Evolutionary conservation across 768 basidiomycete genomes (phyloP), one percentile per base, ranked within the genome.

Genomic region (Lyophyllum shimeji): DNA sequence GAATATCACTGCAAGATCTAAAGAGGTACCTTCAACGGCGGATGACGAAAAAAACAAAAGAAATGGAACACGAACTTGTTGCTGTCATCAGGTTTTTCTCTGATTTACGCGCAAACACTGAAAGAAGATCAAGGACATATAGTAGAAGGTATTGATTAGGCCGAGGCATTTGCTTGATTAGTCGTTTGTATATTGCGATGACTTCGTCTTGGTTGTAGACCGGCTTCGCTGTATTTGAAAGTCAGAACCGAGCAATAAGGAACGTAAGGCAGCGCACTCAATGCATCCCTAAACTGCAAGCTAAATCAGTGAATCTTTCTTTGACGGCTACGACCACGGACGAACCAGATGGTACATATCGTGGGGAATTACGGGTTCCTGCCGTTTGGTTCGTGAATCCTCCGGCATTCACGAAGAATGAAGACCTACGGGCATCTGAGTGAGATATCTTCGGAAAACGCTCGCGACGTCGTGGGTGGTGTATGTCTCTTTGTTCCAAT

Each of bases 401-500:
- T 46, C n/a, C n/a, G n/a, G 21, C 33, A 31, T 54, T 56, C 24
- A 51, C 49, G 37, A 40, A 23, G 13, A 45, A 55, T 13, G 33
- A 49, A 23, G 52, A 84, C 91, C 69, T 65, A 95, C 95, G 29
- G 97, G 95, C 90, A 98, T 93, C 67, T 91, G 90, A 0, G 95
- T 98, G 48, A 99, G 84, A 71, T 93, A 99, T 75, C 96, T 77
- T 56, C 96, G 83, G 67, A 98, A 94, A 52, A 99, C 94, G 63
- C 92, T 97, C 18, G 96, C 96, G 49, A 97, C 94, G 68, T 99
- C 96, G 69, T 99, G 96, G 13, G 93, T 83, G n/a, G 89, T 96
- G 69, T 89, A 98, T 18, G 81, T 77, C 64, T 90, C 87, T 56
- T 83, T 76, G 65, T 86, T 87, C 95, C 96, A 98, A 62, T 97